Base-by-base conservation (phyloP, 2,329 filamentous ascomycete genomes). In the Cladobotryum mycophilum region DNA sequence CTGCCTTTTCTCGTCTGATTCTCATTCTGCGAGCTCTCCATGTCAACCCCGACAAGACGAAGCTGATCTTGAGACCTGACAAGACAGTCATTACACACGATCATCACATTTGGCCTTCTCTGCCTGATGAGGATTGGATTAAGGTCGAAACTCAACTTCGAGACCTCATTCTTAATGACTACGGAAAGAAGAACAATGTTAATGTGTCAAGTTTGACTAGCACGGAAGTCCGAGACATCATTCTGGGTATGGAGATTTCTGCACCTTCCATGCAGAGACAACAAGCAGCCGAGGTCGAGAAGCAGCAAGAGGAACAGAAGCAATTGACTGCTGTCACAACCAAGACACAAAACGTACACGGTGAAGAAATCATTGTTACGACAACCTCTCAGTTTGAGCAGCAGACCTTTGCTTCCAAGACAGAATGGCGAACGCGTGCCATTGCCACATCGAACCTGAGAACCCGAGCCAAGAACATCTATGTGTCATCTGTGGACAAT, bases 101-200 rank as follows among this genome's bases (percentile, higher is more conserved):
- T 64, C 93, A 99, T 72, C 93, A 99, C 68, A 99, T 99, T 66
- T 99, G 93, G 93, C 93, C 93, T 1, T 86, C 89, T 0, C 74
- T 99, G 49, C 85, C 88, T 0, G 93, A 99, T 57, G 93, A 99
- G 61, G 91, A 96, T 56, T 99, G 93, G 93, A 93, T 99, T 71
- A 96, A 96, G 81, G 89, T 99, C n/a, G 93, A 99, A 76, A 90
- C 90, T 42, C 89, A 95, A 65, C 76, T 99, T 40, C 86, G 93
- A 67, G 93, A 99, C 75, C 75, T 99, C 58, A 99, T 99, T 62
- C 67, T 99, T 59, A 96, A 97, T 60, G 93, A 99, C 67, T 99
- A 99, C 66, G 93, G 93, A 65, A 99, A 97, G 81, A 99, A 99
- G 81, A 99, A 99, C 76, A 99, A 97, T 61, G 93, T 99, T 75